Evolutionary conservation across 2,329 filamentous ascomycete genomes (phyloP).

Genomic region (Colletotrichum higginsianum): DNA sequence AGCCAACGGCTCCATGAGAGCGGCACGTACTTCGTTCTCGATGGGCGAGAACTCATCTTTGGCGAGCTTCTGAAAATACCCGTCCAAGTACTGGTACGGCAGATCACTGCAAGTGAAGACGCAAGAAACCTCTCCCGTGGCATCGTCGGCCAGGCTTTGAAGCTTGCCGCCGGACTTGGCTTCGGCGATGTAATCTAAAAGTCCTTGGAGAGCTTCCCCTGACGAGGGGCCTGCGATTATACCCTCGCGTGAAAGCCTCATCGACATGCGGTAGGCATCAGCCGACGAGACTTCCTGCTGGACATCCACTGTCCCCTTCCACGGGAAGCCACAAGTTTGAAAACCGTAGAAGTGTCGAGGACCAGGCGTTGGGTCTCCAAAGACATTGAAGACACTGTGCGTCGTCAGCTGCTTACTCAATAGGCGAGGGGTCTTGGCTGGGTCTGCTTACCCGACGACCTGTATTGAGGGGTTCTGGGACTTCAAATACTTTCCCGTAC

Average conservation of each 20-base stretch:
- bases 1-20: rapidly evolving
- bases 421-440: not conserved
- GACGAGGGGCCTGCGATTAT: conserved; percentile 34
- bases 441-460: conserved; percentile 1
- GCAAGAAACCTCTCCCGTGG: conserved; percentile 21
- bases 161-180: not conserved
- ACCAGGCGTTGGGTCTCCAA: conserved; percentile 28
- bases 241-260: conserved; percentile 30
- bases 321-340: conserved; percentile 23
- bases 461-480: conserved; percentile 21
- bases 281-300: conserved; percentile 20
- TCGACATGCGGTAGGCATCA: conserved; percentile 36
- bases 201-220: conserved; percentile 29
- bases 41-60: conserved; percentile 21
- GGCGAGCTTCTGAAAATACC: conserved; percentile 22
- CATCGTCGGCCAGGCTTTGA: not conserved
- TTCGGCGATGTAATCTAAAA: not conserved
- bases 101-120: conserved; percentile 39
- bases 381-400: conserved; percentile 21
- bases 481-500: conserved; percentile 13
- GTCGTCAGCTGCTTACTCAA: no score
- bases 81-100: conserved; percentile 29
- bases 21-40: conserved; percentile 5
- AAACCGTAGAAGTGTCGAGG: conserved; percentile 29
- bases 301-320: conserved; percentile 25